These are phyloP conservation scores for Hymenoscyphus fraxineus DNA, from an alignment of 2,329 filamentous ascomycete genomes.

Conservation along the genomic window DNA sequence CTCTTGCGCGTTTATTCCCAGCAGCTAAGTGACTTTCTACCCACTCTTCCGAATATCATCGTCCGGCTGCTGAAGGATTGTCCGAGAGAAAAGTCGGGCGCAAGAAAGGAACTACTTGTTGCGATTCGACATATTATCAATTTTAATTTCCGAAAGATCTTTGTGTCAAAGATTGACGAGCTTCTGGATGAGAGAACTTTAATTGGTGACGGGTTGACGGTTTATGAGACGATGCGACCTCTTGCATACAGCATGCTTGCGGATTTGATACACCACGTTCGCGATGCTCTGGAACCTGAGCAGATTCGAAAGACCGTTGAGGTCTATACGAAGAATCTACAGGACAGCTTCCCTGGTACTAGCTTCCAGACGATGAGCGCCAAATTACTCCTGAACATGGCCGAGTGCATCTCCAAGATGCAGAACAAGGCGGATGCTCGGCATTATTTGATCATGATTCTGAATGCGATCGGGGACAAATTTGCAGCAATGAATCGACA, in stretches of 20 bases:
- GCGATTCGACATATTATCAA: constrained; percentile 98
- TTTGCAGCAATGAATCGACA: constrained; percentile 97
- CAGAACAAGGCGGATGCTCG: constrained; percentile 91
- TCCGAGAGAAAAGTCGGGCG: constrained; percentile 87
- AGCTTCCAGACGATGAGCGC: constrained; percentile 99
- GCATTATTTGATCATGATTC: constrained; percentile 93
- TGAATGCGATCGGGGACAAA: constrained; percentile 97
- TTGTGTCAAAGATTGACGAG: constrained; percentile 90
- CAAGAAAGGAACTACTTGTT: constrained; percentile 90
- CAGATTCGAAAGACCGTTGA: constrained; percentile 95
- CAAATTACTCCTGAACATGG: constrained; percentile 95
- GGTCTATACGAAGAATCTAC: constrained; percentile 93
- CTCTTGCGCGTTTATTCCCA: constrained; percentile 82
- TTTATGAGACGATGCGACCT: constrained; percentile 93
- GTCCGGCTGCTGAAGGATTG: constrained; percentile 91
- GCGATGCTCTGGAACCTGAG: constrained; percentile 80
- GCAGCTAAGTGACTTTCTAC: constrained; percentile 83
- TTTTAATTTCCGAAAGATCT: constrained; percentile 96
- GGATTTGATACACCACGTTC: constrained; percentile 94
- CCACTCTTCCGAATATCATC: constrained; percentile 80
- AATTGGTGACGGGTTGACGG: constrained; percentile 92
- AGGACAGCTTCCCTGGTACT: constrained; percentile 93
- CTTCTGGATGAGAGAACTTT: constrained; percentile 89
- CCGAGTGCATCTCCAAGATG: constrained; percentile 92
- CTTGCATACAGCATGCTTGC: constrained; percentile 98